Conservation (phyloP, 176 grass and related monocot genomes). For the Alloteropsis semialata region DNA sequence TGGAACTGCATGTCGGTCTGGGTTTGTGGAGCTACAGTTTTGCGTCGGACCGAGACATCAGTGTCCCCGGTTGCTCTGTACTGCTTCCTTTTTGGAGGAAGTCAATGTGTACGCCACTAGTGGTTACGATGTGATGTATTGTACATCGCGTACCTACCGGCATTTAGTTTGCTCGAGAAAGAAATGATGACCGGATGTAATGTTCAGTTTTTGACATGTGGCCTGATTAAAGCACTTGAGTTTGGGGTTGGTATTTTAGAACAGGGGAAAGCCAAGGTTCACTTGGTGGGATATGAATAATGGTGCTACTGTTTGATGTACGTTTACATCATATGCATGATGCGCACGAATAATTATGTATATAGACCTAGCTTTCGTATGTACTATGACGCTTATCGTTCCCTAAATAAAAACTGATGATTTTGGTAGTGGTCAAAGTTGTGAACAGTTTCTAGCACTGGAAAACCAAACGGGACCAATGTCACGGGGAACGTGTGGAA, state of each 20-base stretch:
- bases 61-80: background rate
- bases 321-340: no score
- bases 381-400: no score
- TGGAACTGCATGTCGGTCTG: background rate
- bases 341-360: no score
- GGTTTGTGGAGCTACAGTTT: background rate
- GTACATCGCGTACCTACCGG: background rate
- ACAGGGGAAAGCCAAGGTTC: no score
- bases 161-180: background rate
- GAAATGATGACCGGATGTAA: background rate
- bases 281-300: no score
- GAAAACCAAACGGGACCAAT: no score
- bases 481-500: no score
- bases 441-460: no score
- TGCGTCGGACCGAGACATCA: background rate
- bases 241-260: background rate
- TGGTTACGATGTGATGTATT: background rate
- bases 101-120: slow-evolving; percentile 22
- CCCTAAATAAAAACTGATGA: no score
- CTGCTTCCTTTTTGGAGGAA: background rate
- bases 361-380: no score
- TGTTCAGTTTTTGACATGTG: background rate
- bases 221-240: background rate
- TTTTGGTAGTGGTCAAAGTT: no score
- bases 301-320: no score